A percentile compares a stretch with the other conserved stretches of the same genome.
Conservation (phyloP, 2,329 filamentous ascomycete genomes). For the Xylaria sp. region DNA sequence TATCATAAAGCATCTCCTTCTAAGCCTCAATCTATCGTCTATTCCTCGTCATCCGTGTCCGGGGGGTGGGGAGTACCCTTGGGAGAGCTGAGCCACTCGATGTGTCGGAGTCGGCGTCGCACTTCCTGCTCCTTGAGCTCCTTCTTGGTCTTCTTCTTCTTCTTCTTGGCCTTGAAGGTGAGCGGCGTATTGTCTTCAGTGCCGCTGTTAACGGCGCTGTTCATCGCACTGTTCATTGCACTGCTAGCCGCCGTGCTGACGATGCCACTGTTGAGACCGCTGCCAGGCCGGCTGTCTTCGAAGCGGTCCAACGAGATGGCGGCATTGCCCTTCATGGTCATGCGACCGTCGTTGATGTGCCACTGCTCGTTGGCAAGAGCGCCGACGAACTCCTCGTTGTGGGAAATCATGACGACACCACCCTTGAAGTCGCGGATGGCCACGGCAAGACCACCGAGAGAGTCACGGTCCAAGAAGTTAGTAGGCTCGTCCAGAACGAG, state of each 20-base stretch:
- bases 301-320: conserved; percentile 76
- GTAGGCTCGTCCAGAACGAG: conserved; percentile 97
- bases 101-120: conserved; percentile 78
- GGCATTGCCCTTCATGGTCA: conserved; percentile 75
- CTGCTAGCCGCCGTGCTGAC: conserved; percentile 50
- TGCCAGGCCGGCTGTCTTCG: conserved; percentile 57
- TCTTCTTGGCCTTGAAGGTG: conserved; percentile 86
- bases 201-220: conserved; percentile 71
- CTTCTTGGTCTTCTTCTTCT: conserved; percentile 98
- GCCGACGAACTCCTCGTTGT: conserved; percentile 98
- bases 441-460: conserved; percentile 90
- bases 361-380: conserved; percentile 94
- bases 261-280: conserved; percentile 49
- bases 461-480: conserved; percentile 98
- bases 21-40: conserved; percentile 12
- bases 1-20: conserved; percentile 2
- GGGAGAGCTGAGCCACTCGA: conserved; percentile 76
- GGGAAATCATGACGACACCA: conserved; percentile 97
- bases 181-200: conserved; percentile 72
- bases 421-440: conserved; percentile 98
- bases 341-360: conserved; percentile 82
- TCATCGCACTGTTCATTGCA: conserved; percentile 47
- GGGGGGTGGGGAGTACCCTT: conserved; percentile 74
- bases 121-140: conserved; percentile 92
- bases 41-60: conserved; percentile 72